These are phyloP conservation scores for Pseudocercospora eumusae DNA, from an alignment of 2,329 filamentous ascomycete genomes.

Conservation along the genomic window DNA sequence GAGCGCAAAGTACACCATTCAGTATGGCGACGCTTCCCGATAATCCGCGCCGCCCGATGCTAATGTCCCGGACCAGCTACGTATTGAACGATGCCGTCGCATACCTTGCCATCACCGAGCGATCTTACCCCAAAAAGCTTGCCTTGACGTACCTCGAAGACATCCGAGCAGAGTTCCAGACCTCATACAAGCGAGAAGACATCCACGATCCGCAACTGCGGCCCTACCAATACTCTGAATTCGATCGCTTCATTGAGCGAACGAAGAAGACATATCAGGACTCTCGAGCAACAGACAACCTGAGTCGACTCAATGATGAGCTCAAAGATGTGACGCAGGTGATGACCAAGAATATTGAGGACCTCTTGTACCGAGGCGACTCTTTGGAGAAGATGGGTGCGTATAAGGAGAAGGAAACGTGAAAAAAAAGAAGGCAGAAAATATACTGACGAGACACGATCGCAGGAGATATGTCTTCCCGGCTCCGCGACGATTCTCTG, in stretches of 20 bases:
- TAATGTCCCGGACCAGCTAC: constrained; percentile 61
- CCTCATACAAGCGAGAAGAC: constrained; percentile 73
- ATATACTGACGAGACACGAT: constrained; percentile 11
- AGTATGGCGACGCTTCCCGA: constrained; percentile 59
- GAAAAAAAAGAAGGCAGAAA: neutral
- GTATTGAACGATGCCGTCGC: constrained; percentile 78
- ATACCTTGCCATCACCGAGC: constrained; percentile 92
- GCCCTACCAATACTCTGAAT: constrained; percentile 96
- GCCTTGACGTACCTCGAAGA: constrained; percentile 98
- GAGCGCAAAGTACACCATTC: constrained; percentile 76
- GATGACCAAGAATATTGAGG: constrained; percentile 99
- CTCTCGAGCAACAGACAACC: constrained; percentile 83
- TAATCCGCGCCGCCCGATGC: constrained; percentile 15
- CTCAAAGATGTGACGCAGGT: constrained; percentile 96
- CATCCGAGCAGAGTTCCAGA: constrained; percentile 85
- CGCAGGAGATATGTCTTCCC: constrained; percentile 47
- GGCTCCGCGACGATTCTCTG: constrained; percentile 86
- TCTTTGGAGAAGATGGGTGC: constrained; percentile 89
- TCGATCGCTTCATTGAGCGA: constrained; percentile 93
- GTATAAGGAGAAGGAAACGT: constrained; percentile 68
- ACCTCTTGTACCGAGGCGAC: constrained; percentile 91
- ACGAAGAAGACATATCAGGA: constrained; percentile 95
- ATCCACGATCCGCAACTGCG: constrained; percentile 74
- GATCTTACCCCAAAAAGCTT: constrained; percentile 93
- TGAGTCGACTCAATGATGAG: constrained; percentile 95